Evolutionary conservation across 75 land plant species (phyloP).

Genomic region (Gnetum montanum): DNA sequence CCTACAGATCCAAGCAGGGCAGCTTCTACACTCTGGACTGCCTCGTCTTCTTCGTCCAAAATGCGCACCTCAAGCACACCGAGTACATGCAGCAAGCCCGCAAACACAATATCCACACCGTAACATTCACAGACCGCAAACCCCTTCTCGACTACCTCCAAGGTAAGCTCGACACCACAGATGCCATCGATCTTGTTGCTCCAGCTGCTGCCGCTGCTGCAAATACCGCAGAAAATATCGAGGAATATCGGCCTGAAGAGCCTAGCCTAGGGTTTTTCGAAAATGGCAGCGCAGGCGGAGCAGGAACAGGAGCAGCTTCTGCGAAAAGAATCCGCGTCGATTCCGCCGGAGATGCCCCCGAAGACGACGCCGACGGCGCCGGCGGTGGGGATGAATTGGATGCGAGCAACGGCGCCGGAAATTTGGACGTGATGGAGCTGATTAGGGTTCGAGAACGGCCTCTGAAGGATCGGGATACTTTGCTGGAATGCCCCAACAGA

Average conservation of each 20-base stretch:
- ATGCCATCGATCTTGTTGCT: conserved; percentile 42
- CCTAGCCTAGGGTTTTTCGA: conserved; percentile 10
- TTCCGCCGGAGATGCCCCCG: too few species aligned
- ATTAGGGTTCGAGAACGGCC: conserved; percentile 36
- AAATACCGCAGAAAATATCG: conserved; percentile 6
- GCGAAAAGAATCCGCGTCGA: too few species aligned
- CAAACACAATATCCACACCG: conserved; percentile 28
- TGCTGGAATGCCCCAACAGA: conserved; percentile 43
- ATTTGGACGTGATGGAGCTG: conserved; percentile 15
- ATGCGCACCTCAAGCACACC: conserved; percentile 33
- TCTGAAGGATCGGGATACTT: conserved; percentile 35
- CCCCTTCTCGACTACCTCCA: conserved; percentile 31
- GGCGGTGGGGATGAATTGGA: background rate
- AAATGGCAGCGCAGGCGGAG: conserved; percentile 2
- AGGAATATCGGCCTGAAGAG: conserved; percentile 20
- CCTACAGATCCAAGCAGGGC: conserved; percentile 61
- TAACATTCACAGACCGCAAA: conserved; percentile 38
- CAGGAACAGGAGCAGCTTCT: background rate
- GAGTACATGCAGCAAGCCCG: conserved; percentile 56
- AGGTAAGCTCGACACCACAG: conserved; percentile 30
- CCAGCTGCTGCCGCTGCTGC: conserved; percentile 13
- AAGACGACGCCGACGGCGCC: background rate
- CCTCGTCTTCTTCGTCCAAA: conserved; percentile 39
- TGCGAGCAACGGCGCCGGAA: background rate
- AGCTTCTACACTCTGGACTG: conserved; percentile 39